Base-by-base conservation (phyloP, 2,329 filamentous ascomycete genomes). In the Davidsoniella eucalypti region DNA sequence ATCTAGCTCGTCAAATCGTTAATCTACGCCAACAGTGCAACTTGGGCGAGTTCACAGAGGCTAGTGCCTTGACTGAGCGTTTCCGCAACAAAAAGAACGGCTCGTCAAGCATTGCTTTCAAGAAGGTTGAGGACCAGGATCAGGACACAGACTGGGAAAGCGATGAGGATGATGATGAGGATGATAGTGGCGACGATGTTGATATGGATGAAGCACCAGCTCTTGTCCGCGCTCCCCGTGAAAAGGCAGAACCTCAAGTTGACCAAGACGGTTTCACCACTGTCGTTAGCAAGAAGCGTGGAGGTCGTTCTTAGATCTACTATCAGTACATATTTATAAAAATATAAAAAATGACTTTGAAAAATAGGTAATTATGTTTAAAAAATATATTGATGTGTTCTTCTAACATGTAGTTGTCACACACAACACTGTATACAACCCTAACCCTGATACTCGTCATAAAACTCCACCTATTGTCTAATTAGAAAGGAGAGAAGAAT, bases 211-310 rank as follows among this genome's bases (percentile, higher is more conserved):
- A 87, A 54, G 83, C 82, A 36, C 78, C 82, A 6, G 65, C 72
- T 42, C 63, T 83, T 55, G 73, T 79, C 39, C 61, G 69, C 38
- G 68, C 61, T 43, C 67, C 69, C 12, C 79, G 71, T 61, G 78
- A 84, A 63, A 84, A 79, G 65, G 63, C 69, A 14, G 72, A 75
- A 60, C 82, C 84, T 0, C 77, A 86, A 62, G 70, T 88, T 43
- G 84, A 90, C 63, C 83, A 87, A 56, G 84, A 90, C 60, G 84
- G 84, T 4, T 90, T 90, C 62, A 85, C 79, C 14, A 85, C 75
- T 64, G 83, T 87, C 56, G 74, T 78, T 50, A 72, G 75, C 58
- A 84, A 78, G 68, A 84, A 78, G 71, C 26, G 26, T 33, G 26
- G 26, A 33, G 26, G 8, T 33, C 26, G 26, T 8, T 33, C 26